phyloP scores from a whole-genome alignment of 2,329 filamentous ascomycete species.

The Epichloe uncinata region DNA sequence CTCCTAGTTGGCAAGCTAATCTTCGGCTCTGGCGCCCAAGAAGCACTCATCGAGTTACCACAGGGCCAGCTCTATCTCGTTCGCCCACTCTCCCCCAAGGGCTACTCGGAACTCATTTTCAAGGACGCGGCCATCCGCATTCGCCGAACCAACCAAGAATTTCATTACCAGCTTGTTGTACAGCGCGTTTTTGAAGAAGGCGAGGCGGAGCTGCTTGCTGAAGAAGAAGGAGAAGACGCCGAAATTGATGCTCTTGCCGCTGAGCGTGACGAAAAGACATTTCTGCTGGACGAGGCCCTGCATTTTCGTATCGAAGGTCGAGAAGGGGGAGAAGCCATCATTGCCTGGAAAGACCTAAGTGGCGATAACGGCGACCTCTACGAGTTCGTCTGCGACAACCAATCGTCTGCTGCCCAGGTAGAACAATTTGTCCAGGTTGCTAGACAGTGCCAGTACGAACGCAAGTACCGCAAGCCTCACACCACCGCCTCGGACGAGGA shows the following conservation, averaged over 20 bases:
- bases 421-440: slow-evolving; percentile 71
- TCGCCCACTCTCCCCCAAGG: slow-evolving; percentile 81
- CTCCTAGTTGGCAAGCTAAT: slow-evolving; percentile 73
- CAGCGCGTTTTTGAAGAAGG: slow-evolving; percentile 96
- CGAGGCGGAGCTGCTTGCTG: slow-evolving; percentile 79
- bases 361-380: slow-evolving; percentile 92
- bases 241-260: slow-evolving; percentile 57
- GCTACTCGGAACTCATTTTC: slow-evolving; percentile 97
- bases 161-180: slow-evolving; percentile 92
- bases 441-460: slow-evolving; percentile 92
- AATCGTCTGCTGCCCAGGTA: slow-evolving; percentile 56
- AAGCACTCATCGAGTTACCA: slow-evolving; percentile 85
- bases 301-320: slow-evolving; percentile 77
- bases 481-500: slow-evolving; percentile 72
- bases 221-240: slow-evolving; percentile 77
- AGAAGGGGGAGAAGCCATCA: slow-evolving; percentile 66
- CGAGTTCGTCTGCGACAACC: slow-evolving; percentile 87
- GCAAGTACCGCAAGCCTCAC: slow-evolving; percentile 74
- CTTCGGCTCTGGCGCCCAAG: slow-evolving; percentile 76
- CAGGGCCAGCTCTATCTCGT: slow-evolving; percentile 97
- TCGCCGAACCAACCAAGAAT: slow-evolving; percentile 84
- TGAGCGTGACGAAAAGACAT: slow-evolving; percentile 95
- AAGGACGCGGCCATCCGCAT: slow-evolving; percentile 91
- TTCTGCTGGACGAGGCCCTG: slow-evolving; percentile 83
- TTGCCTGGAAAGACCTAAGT: slow-evolving; percentile 91